Evolutionary conservation across 2,329 filamentous ascomycete genomes (phyloP), one percentile per base, ranked within the genome.

Genomic region (Microcyclospora pomicola): DNA sequence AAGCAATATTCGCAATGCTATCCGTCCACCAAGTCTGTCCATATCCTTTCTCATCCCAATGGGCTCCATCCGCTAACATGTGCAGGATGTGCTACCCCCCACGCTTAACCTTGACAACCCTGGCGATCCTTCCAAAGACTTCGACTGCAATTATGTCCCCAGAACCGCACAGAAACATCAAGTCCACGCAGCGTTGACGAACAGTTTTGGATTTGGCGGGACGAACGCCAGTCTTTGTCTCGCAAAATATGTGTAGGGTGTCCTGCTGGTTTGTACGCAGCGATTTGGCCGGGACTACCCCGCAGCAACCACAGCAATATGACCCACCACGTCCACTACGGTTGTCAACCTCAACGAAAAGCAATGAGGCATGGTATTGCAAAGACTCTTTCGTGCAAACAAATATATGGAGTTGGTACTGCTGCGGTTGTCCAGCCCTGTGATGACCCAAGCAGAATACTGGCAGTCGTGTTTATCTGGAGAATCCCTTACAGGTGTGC

Each of bases 151-250:
- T 55, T 88, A 95, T 58, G 77, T 94, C 3, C 75, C 86, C 0
- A 67, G 76, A 3, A 55, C 66, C 33, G 71, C 85, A 1, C 87
- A 95, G 59, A 60, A 80, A 37, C 77, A 75, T 47, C 56, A 67
- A 2, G 74, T 96, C 9, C 65, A 75, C 40, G 79, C 88, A 15
- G 83, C 82, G 5, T 52, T 98, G 41, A 91, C 84, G 3, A 98
- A 98, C 54, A 96, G 88, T 57, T 98, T 98, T 63, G 91, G 91
- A 0, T 98, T 98, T 64, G 91, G 91, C 9, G 91, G 91, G 12
- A 96, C 88, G 1, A 98, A 98, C 63, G 87, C 88, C 31, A 86
- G 77, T 38, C 65, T 98, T 29, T 86, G 86, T 37, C 88, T 96
- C 51, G 71, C 71, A 6, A 70, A 65, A 37, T 49, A 47, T 33